Percentiles rank a stretch among this genome's conserved stretches.
Evolutionary conservation across 768 basidiomycete genomes (phyloP).

Genomic region (Boletus vinaceobasis): DNA sequence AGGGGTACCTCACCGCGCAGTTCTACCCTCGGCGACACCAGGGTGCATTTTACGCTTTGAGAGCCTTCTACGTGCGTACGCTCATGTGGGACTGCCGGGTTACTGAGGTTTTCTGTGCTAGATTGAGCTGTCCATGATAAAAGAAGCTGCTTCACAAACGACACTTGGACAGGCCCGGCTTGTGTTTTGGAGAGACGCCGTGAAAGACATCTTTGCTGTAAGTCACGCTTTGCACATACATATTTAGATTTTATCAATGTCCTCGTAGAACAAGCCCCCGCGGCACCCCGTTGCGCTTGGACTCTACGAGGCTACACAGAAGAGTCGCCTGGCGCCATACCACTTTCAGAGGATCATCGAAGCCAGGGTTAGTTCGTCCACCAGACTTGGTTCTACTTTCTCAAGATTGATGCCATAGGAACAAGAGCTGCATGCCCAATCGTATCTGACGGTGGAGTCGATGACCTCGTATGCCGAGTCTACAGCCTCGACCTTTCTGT

Average conservation of each 20-base stretch:
- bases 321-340: constrained; percentile 57
- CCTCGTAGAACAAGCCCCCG: constrained; percentile 64
- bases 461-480: constrained; percentile 74
- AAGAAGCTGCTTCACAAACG: constrained; percentile 70
- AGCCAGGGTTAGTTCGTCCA: constrained; percentile 58
- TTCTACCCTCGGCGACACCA: constrained; percentile 68
- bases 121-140: constrained; percentile 76
- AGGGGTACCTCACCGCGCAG: constrained; percentile 67
- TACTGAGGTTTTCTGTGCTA: constrained; percentile 28
- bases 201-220: constrained; percentile 66
- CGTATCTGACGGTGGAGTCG: constrained; percentile 65
- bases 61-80: constrained; percentile 75
- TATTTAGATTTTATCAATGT: constrained; percentile 12
- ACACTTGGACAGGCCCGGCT: constrained; percentile 79
- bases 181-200: constrained; percentile 84
- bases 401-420: constrained; percentile 44
- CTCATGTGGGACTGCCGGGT: not conserved
- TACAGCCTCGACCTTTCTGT: constrained; percentile 74
- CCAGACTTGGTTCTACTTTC: not conserved
- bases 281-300: constrained; percentile 80
- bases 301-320: constrained; percentile 53
- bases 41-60: constrained; percentile 70
- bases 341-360: constrained; percentile 82
- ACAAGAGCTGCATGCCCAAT: constrained; percentile 59
- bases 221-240: constrained; percentile 21